Base-by-base conservation (phyloP, 306 rosid species). In the Rosa multiflora region DNA sequence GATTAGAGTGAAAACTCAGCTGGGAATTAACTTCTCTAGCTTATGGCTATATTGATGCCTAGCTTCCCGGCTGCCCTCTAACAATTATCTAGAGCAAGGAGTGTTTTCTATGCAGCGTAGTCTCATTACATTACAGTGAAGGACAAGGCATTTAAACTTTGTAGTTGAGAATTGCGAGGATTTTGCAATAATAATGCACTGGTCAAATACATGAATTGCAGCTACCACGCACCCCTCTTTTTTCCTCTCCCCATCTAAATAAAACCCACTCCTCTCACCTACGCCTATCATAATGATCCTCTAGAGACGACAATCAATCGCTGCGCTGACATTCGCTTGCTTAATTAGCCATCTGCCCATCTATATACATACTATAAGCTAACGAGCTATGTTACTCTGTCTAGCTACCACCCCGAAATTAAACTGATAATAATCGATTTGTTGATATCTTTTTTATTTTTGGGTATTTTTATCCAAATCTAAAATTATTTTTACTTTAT, bases 31-130 rank as follows among this genome's bases (percentile, higher is more conserved):
- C 85, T 88, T 88, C 99, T 79, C 88, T 93, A 32, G 35, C 35
- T 32, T 49, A 87, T 96, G 98, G 86, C 98, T 58, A 87, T 89
- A 94, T 84, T 96, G 80, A 84, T 89, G 75, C 97, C 96, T 61
- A 81, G 29, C 29, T 29, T 29, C 35, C 35, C 35, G 35, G 35
- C 35, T 32, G 35, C 93, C 75, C 82, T 93, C 74, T 76, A 91
- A 90, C 97, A 96, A 81, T 82, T 90, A 48, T 87, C 97, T 29
- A 90, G 88, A 83, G 82, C 98, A 58, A 84, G 87, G 66, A 85
- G 82, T 48, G 74, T 73, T 51, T 75, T 74, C 88, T 67, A 82
- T 2, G 35, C 35, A 32, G 35, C 2, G 35, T 32, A 1, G 35
- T 32, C 35, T 1, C 35, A 32, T 32, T 32, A 32, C 35, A 32